Conservation (phyloP, 768 basidiomycete genomes). For the Macrocybe gigantea region DNA sequence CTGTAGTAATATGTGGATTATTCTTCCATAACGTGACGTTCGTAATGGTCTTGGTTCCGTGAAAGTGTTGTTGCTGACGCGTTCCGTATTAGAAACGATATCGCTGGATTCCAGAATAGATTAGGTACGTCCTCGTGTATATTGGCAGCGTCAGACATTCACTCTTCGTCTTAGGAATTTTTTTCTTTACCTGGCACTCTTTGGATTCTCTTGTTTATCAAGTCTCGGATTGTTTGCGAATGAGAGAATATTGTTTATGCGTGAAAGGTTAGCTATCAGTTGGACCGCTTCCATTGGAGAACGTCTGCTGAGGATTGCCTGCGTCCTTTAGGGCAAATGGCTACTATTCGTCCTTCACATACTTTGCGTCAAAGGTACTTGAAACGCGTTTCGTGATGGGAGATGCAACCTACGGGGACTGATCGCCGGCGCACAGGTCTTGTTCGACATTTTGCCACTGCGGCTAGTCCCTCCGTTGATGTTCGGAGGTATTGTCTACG, state of each 20-base stretch:
- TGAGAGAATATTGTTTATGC: conserved; percentile 94
- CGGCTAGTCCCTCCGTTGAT: conserved; percentile 93
- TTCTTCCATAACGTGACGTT: conserved; percentile 87
- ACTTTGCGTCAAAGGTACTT: conserved; percentile 86
- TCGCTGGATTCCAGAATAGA: conserved; percentile 95
- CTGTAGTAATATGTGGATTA: conserved; percentile 83
- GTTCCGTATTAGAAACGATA: conserved; percentile 60
- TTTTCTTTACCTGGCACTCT: conserved; percentile 98
- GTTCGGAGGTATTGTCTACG: conserved; percentile 94
- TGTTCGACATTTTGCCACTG: conserved; percentile 94
- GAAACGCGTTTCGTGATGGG: no score
- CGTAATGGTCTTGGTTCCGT: conserved; percentile 13
- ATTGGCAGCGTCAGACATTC: background rate
- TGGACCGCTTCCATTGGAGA: background rate
- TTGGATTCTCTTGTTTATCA: conserved; percentile 95
- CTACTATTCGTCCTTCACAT: conserved; percentile 95
- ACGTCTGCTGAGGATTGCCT: background rate
- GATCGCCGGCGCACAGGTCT: conserved; percentile 42
- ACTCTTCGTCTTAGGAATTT: conserved; percentile 53
- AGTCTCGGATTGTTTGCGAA: conserved; percentile 92
- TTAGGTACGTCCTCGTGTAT: conserved; percentile 44
- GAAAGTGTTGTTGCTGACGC: background rate
- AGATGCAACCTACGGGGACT: no score
- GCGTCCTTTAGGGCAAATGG: conserved; percentile 72
- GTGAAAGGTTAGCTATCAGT: conserved; percentile 67